These are phyloP conservation scores for Globomyces sp. DNA, from an alignment of 371 early-diverging fungal species.

Conservation along the genomic window DNA sequence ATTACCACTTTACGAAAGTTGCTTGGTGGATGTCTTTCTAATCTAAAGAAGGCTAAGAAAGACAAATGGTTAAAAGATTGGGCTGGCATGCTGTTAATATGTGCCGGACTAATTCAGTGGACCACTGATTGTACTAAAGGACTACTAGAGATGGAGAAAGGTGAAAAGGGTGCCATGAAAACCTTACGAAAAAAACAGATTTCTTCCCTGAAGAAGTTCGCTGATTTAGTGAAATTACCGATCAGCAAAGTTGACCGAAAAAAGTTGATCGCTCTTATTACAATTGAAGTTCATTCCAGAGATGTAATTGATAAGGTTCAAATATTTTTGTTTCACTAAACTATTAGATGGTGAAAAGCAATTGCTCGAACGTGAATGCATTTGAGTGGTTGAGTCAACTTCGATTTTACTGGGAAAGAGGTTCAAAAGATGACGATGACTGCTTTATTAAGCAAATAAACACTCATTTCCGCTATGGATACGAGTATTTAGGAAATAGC, in stretches of 20 bases:
- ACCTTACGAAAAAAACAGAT: slow-evolving; percentile 54
- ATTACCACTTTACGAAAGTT: slow-evolving; percentile 44
- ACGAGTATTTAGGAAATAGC: slow-evolving; percentile 43
- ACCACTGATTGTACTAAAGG: slow-evolving; percentile 53
- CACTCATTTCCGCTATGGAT: slow-evolving; percentile 51
- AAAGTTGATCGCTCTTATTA: slow-evolving; percentile 54
- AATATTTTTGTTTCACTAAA: too few species aligned
- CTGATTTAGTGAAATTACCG: slow-evolving; percentile 48
- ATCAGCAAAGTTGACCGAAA: slow-evolving; percentile 51
- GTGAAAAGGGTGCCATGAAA: slow-evolving; percentile 50
- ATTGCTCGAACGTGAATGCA: slow-evolving; percentile 43
- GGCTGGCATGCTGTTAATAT: slow-evolving; percentile 55
- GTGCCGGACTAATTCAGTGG: slow-evolving; percentile 53
- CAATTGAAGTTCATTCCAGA: slow-evolving; percentile 56
- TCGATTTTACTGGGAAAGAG: slow-evolving; percentile 56
- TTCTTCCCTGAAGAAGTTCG: slow-evolving; percentile 50
- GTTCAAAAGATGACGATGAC: slow-evolving; percentile 51
- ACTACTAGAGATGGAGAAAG: slow-evolving; percentile 48
- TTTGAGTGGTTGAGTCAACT: slow-evolving; percentile 59
- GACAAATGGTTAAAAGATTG: slow-evolving; percentile 62
- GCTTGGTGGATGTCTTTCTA: slow-evolving; percentile 39
- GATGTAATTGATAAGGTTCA: slow-evolving; percentile 50
- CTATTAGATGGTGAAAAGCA: slow-evolving; percentile 41
- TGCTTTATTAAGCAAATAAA: slow-evolving; percentile 55
- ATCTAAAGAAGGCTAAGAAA: slow-evolving; percentile 50